A percentile compares a stretch with the other conserved stretches of the same genome.
These are phyloP conservation scores for Penicillium sp. DNA, from an alignment of 2,329 filamentous ascomycete genomes.

Conservation along the genomic window DNA sequence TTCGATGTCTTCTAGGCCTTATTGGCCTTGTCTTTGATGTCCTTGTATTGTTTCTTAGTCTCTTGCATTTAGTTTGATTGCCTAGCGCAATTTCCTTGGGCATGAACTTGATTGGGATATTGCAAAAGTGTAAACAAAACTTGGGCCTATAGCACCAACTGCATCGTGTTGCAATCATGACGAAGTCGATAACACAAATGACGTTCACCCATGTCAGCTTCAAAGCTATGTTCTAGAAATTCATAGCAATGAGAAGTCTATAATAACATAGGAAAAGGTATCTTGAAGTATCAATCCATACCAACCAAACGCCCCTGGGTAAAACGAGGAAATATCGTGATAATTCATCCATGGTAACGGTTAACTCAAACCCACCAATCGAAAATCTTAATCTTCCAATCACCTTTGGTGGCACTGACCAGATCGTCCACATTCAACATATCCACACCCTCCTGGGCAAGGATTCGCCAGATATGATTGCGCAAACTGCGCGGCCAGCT, in stretches of 20 bases:
- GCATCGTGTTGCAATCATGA: too few relatives aligned
- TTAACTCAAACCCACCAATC: slow-evolving; percentile 33
- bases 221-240: too few relatives aligned
- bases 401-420: slow-evolving; percentile 45
- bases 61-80: too few relatives aligned
- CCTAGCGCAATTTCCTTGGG: too few relatives aligned
- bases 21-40: slow-evolving; percentile 1
- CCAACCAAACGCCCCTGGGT: background rate
- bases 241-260: too few relatives aligned
- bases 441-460: slow-evolving; percentile 55
- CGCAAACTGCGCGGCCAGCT: slow-evolving; percentile 54
- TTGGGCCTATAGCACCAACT: too few relatives aligned
- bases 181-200: too few relatives aligned
- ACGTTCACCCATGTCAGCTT: too few relatives aligned
- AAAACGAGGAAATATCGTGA: slow-evolving; percentile 3
- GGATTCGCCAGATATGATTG: slow-evolving; percentile 54
- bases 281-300: slow-evolving; percentile 6
- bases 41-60: slow-evolving; percentile 1
- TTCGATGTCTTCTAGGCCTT: slow-evolving; percentile 3
- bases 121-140: too few relatives aligned
- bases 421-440: slow-evolving; percentile 60
- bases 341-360: slow-evolving; percentile 3
- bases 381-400: slow-evolving; percentile 45
- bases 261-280: slow-evolving; percentile 11
- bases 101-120: too few relatives aligned